phyloP scores from a whole-genome alignment of 2,329 filamentous ascomycete genomes.

The Coniochaeta hoffmannii region DNA sequence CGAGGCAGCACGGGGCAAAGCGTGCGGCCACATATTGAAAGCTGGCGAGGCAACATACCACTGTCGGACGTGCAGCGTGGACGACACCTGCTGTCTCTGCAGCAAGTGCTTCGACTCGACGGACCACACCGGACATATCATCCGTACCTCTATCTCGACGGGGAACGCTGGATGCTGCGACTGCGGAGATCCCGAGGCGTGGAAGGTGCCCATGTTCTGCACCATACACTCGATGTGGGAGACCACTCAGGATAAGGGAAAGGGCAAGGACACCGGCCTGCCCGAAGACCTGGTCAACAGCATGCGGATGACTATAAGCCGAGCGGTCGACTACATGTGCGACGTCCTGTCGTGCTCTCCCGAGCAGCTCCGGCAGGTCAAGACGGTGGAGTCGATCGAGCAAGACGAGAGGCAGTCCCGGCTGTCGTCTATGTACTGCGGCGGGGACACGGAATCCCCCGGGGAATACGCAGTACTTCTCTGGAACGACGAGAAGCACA shows the following conservation, averaged over 20 bases:
- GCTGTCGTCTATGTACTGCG: conserved; percentile 68
- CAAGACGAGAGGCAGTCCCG: conserved; percentile 77
- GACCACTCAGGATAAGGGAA: conserved; percentile 44
- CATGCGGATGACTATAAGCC: conserved; percentile 78
- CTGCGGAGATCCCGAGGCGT: conserved; percentile 92
- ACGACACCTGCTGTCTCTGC: conserved; percentile 94
- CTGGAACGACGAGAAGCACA: conserved; percentile 99
- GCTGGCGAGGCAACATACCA: conserved; percentile 87
- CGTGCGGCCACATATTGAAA: conserved; percentile 97
- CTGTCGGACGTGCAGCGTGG: conserved; percentile 88
- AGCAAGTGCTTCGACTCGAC: conserved; percentile 92
- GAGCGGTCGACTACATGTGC: conserved; percentile 88
- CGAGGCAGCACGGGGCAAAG: conserved; percentile 81
- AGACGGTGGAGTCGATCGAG: conserved; percentile 72
- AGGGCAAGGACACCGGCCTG: conserved; percentile 55
- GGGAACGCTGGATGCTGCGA: conserved; percentile 97
- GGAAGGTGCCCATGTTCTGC: conserved; percentile 80
- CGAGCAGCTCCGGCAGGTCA: conserved; percentile 82
- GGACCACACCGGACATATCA: conserved; percentile 88
- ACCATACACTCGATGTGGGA: conserved; percentile 76
- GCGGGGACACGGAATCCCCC: conserved; percentile 55
- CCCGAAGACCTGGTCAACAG: conserved; percentile 69
- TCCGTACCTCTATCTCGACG: conserved; percentile 78
- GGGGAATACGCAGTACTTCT: conserved; percentile 78
- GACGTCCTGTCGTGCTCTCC: conserved; percentile 97